Base-by-base conservation (phyloP, 768 basidiomycete species). In the Tremella mesenterica region DNA sequence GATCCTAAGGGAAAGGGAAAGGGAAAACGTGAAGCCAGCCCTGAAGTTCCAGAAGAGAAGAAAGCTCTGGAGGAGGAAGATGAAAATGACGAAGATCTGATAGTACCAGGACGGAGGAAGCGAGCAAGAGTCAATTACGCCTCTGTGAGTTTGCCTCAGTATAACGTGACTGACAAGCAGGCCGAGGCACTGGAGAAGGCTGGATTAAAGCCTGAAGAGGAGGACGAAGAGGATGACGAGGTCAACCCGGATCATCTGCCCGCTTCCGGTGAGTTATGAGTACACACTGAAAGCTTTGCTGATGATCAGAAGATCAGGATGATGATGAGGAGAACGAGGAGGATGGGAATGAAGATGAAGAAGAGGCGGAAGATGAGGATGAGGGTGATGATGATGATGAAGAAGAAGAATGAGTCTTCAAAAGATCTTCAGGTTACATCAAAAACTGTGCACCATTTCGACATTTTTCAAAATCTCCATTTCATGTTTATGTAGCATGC, bases 161-260 rank as follows among this genome's bases (percentile, higher is more conserved):
- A 18, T 18, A 49, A 26, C 50, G 74, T 18, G 72, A 55, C 45
- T 51, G 23, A 63, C 57, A 9, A 67, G 64, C 67, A 73, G 60
- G 33, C 43, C 41, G 45, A 65, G 48, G 46, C 72, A 60, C 39
- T 49, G 51, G 45, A 63, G 43, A 54, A 56, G 25, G 60, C 63
- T 36, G 64, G 57, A 9, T 53, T 67, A 44, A 51, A 63, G 27
- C 56, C 50, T 18, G 60, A 53, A 38, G 70, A 50, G 8, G 71
- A 74, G 36, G 75, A 78, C 60, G 81, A 81, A 26, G 78, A 81
- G 1, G 85, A 83, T 9, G 81, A 83, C 5, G 78, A 83, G 9
- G 79, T 79, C 2, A 80, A 80, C 25, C 74, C 76, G 3, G 80
- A 71, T 25, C 61, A n/a, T 8, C 4, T n/a, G 38, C 38, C 56